Evolutionary conservation across 805 yeast genomes (phyloP), one percentile per base, ranked within the genome.

Genomic region (Zygoascus bituminiphila): DNA sequence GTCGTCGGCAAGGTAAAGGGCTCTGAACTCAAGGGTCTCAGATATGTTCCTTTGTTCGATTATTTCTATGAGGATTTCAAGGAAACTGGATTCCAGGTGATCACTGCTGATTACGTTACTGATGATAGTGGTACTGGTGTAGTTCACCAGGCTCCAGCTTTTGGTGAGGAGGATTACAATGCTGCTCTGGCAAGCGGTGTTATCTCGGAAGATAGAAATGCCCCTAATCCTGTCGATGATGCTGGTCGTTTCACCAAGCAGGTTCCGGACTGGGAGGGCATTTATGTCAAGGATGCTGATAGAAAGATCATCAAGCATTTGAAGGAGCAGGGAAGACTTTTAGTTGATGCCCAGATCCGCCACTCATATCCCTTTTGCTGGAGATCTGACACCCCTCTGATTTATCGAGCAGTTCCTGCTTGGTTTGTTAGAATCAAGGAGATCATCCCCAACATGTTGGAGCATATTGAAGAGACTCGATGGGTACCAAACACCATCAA

Each of bases 281-380:
- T 79, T 41, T 88, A 91, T 62, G 97, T 93, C 56, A 93, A 93
- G 73, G 96, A 88, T 62, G 97, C 98, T 42, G 98, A 93, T 69
- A 81, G 88, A 60, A 76, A 78, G 61, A 91, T 93, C 64, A 88
- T 93, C 68, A 89, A 88, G 70, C 71, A 77, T 55, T 75, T 93
- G 64, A 85, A 93, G 51, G 85, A 79, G 46, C 67, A 73, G 36
- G 98, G 95, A 45, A 77, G 82, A 56, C 57, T 93, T 33, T 73
- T 93, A 55, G 77, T 80, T 39, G 83, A 81, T 50, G 73, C 87
- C 39, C 98, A 93, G 74, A 76, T 89, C 57, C 81, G 82, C 71
- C 99, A 93, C 76, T 84, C 95, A 68, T 93, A 93, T 70, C 98
- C 99, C 61, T 93, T 93, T 84, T 93, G 99, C 74, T 93, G 99